Evolutionary conservation across 345 rosid genomes (phyloP).

Genomic region (Arabidopsis suecica): DNA sequence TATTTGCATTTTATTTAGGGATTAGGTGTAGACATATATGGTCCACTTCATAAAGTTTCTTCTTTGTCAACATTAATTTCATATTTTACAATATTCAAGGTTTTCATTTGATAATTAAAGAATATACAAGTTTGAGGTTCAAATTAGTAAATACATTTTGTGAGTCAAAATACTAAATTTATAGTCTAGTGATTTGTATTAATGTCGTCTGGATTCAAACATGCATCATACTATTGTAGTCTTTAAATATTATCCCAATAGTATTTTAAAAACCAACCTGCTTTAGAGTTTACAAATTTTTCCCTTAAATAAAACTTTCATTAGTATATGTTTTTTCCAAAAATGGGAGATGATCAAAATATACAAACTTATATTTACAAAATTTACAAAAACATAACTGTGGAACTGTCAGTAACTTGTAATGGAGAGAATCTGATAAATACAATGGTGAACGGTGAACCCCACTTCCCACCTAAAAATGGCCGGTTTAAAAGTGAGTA

Average conservation of each 20-base stretch:
- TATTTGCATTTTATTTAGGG: constrained; percentile 45
- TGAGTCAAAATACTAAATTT: not conserved
- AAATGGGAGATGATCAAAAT: too few species aligned
- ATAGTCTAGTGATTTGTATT: not conserved
- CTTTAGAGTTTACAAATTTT: not conserved
- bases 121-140: not conserved
- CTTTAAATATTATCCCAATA: too few species aligned
- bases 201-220: not conserved
- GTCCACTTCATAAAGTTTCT: constrained; percentile 47
- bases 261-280: too few species aligned
- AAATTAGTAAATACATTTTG: not conserved
- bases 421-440: constrained; percentile 37
- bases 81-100: constrained; percentile 4
- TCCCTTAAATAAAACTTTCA: not conserved
- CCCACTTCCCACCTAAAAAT: constrained; percentile 50
- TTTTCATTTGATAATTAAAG: not conserved
- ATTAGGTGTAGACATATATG: constrained; percentile 48
- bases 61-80: constrained; percentile 44
- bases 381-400: not conserved
- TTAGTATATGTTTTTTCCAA: too few species aligned
- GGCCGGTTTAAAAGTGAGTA: constrained; percentile 48
- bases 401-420: constrained; percentile 32
- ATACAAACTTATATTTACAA: not conserved
- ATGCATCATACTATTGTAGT: not conserved
- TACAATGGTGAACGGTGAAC: constrained; percentile 40